Conservation (phyloP, 2,329 filamentous ascomycete genomes). For the Colletotrichum sp. region DNA sequence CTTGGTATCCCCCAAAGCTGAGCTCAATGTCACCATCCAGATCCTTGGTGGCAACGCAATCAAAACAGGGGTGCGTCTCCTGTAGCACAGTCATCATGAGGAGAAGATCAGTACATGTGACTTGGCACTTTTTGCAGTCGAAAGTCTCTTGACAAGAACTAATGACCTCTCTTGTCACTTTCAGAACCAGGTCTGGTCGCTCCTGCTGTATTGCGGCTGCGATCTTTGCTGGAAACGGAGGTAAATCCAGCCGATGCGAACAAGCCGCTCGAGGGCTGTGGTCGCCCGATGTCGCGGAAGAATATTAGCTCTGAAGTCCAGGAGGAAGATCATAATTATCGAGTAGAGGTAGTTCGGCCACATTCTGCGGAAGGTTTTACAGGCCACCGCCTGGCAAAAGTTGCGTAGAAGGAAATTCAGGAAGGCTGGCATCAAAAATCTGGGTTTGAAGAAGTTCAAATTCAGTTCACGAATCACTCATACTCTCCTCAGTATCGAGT, state of each 20-base stretch:
- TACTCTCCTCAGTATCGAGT: not conserved
- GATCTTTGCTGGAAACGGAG: not conserved
- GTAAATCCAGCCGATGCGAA: not conserved
- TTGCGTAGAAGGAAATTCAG: not conserved
- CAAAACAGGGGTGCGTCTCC: not conserved
- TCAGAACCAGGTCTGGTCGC: not conserved
- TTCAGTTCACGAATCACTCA: not conserved
- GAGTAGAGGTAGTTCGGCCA: not conserved
- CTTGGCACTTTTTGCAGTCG: not conserved
- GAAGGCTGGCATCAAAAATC: not conserved
- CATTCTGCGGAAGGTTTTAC: not conserved
- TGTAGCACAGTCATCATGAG: not conserved
- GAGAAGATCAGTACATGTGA: not conserved
- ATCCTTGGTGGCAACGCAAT: not conserved
- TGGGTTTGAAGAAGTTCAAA: not conserved
- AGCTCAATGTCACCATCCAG: not conserved
- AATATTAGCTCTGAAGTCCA: not conserved
- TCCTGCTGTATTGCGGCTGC: not conserved
- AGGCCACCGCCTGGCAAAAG: not conserved
- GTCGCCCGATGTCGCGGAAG: not conserved
- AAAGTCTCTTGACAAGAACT: not conserved
- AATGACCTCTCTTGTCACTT: not conserved
- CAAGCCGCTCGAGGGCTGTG: not conserved
- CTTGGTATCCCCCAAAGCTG: not conserved
- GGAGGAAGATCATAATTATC: not conserved